phyloP scores from a whole-genome alignment of 1,284 basidiomycete species.

The Tilletiopsis washingtonensis region DNA sequence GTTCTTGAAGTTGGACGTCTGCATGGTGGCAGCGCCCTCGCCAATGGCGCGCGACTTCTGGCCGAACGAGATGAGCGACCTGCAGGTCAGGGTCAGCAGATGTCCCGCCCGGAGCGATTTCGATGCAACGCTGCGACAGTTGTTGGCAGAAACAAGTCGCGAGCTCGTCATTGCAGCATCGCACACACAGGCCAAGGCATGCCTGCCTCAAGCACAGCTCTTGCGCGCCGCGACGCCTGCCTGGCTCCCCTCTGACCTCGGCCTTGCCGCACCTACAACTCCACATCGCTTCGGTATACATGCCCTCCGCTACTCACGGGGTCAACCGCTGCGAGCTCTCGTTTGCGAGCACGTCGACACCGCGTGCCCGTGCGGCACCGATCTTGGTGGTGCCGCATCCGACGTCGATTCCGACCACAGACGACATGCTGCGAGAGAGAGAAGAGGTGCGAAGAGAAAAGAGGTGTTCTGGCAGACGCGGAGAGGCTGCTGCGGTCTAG shows the following conservation, averaged over 20 bases:
- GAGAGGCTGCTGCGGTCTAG: no score
- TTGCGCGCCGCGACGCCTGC: no score
- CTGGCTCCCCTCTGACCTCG: not conserved
- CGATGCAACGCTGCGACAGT: no score
- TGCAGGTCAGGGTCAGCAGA: not conserved
- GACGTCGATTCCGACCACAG: constrained; percentile 45
- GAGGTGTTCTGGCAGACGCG: no score
- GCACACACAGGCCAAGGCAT: no score
- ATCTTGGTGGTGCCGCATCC: constrained; percentile 43
- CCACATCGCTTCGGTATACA: no score
- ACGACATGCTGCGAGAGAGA: constrained; percentile 26
- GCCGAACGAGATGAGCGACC: constrained; percentile 44
- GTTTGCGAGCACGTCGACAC: constrained; percentile 42
- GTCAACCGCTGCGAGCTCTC: constrained; percentile 44
- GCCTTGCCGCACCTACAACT: not conserved
- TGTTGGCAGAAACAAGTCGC: no score
- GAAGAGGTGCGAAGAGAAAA: no score
- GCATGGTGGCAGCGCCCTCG: constrained; percentile 43
- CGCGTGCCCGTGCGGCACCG: constrained; percentile 41
- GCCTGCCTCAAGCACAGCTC: no score
- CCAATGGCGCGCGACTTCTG: constrained; percentile 44
- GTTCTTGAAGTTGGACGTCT: constrained; percentile 48
- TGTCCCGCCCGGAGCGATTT: no score
- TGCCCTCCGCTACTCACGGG: constrained; percentile 8
- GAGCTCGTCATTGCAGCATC: no score